phyloP scores from a whole-genome alignment of 371 early-diverging fungal species.

The Cokeromyces recurvatus region DNA sequence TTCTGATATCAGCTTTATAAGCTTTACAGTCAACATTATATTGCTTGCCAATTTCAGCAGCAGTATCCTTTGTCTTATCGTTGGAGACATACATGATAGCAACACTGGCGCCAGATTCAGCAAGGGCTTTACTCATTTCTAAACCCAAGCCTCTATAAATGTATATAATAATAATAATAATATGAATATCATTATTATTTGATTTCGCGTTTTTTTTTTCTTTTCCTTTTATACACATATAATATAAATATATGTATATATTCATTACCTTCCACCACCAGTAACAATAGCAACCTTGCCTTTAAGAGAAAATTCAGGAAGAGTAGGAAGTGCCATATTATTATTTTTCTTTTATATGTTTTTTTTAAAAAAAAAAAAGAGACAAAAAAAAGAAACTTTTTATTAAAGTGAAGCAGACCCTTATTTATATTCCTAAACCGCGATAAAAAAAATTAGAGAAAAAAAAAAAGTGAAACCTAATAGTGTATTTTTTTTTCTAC shows the following conservation, averaged over 20 bases:
- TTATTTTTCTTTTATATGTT: neutral
- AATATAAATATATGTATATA: too few species aligned
- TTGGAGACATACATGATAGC: conserved; percentile 46
- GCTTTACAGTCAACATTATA: conserved; percentile 35
- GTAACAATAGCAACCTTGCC: conserved; percentile 42
- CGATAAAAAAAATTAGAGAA: too few species aligned
- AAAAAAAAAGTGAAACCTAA: too few species aligned
- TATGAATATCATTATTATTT: too few species aligned
- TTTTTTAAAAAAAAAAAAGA: conserved; percentile 1
- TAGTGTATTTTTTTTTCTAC: too few species aligned
- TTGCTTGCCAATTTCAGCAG: conserved; percentile 32
- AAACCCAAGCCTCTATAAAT: conserved; percentile 35
- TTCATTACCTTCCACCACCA: conserved; percentile 47
- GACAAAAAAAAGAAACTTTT: neutral
- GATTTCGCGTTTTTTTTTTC: too few species aligned
- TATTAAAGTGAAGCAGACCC: too few species aligned
- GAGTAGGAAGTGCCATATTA: conserved; percentile 12
- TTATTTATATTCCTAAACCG: too few species aligned
- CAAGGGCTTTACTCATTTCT: conserved; percentile 42
- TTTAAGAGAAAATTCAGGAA: conserved; percentile 38
- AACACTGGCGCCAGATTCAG: conserved; percentile 44
- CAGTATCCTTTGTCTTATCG: conserved; percentile 33
- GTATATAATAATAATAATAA: too few species aligned
- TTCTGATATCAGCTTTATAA: conserved; percentile 37
- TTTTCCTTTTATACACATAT: too few species aligned